Base-by-base conservation (phyloP, 306 rosid species). In the Clitoria ternatea region DNA sequence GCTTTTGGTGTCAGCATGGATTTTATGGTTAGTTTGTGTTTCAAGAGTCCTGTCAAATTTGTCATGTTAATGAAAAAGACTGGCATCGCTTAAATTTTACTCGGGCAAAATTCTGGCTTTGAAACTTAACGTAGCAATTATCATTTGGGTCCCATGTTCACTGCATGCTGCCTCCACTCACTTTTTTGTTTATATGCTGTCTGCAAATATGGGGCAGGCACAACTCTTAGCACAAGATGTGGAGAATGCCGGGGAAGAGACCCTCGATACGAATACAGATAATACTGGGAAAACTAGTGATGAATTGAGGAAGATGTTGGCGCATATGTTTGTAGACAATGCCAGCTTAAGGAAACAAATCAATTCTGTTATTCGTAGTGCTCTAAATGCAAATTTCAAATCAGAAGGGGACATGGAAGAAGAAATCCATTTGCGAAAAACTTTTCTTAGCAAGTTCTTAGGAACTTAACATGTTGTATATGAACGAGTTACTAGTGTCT, bases 161-260 rank as follows among this genome's bases (percentile, higher is more conserved):
- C 42, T 69, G 24, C 66, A 2, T 57, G 48, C 35, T 57, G 5
- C 29, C 37, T 36, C 9, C 50, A 53, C 73, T 77, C 40, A 61
- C n/a, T 15, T 29, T 66, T 73, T 70, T 63, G 66, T 33, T 53
- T 76, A 23, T 72, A 17, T 44, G 71, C 11, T 54, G 44, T 72
- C 40, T 70, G 53, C 50, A 49, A 66, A 66, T 70, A 59, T 70
- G 79, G 66, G 57, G 71, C 95, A 94, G 99, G 97, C 96, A 56
- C 96, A 91, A 79, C 97, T 94, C 74, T 91, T 91, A 4, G 95
- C 92, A 5, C 95, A 84, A 64, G 92, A 89, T 33, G 80, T 85
- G 26, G 93, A 87, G 68, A 80, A 82, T 66, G 68, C 77, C 3
- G 79, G 2, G 26, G 90, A 75, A 2, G 88, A 83, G 47, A 55